A percentile compares a stretch with the other conserved stretches of the same genome.
Conservation (phyloP, 169 alveolate species). For the Cyclospora cayetanensis region DNA sequence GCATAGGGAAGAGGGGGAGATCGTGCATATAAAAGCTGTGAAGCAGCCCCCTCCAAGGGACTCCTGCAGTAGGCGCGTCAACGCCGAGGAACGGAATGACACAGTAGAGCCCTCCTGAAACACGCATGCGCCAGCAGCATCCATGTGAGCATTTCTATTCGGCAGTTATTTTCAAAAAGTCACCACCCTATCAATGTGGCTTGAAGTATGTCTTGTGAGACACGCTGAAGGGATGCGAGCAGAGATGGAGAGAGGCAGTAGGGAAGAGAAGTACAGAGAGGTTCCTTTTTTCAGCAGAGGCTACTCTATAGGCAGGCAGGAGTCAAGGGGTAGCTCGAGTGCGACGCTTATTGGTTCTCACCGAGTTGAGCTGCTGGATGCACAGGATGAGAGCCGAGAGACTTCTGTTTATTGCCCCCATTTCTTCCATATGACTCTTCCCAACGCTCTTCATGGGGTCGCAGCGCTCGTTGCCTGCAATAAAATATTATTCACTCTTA, state of each 20-base stretch:
- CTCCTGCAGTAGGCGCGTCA: conserved; percentile 72
- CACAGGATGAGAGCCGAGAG: conserved; percentile 79
- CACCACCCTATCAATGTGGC: no score
- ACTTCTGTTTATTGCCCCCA: conserved; percentile 81
- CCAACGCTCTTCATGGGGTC: conserved; percentile 72
- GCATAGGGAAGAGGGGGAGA: conserved; percentile 76
- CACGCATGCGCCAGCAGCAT: no score
- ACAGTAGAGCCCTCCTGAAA: conserved; percentile 77
- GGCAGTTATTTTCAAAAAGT: no score
- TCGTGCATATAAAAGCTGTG: conserved; percentile 80
- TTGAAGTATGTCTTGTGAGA: no score
- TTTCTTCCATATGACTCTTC: conserved; percentile 78
- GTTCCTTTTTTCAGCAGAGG: no score
- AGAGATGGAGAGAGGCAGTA: no score
- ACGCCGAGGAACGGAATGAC: conserved; percentile 73
- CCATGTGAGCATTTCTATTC: no score
- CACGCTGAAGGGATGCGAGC: no score
- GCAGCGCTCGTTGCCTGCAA: conserved; percentile 80
- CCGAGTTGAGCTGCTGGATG: conserved; percentile 79
- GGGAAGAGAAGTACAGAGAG: no score
- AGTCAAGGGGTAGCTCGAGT: no score
- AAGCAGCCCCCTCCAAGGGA: conserved; percentile 73
- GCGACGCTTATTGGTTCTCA: not conserved
- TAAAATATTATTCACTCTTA: not conserved
- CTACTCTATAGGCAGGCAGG: no score